Evolutionary conservation across 2,329 filamentous ascomycete genomes (phyloP), one percentile per base, ranked within the genome.

Genomic region (Colletotrichum scovillei): DNA sequence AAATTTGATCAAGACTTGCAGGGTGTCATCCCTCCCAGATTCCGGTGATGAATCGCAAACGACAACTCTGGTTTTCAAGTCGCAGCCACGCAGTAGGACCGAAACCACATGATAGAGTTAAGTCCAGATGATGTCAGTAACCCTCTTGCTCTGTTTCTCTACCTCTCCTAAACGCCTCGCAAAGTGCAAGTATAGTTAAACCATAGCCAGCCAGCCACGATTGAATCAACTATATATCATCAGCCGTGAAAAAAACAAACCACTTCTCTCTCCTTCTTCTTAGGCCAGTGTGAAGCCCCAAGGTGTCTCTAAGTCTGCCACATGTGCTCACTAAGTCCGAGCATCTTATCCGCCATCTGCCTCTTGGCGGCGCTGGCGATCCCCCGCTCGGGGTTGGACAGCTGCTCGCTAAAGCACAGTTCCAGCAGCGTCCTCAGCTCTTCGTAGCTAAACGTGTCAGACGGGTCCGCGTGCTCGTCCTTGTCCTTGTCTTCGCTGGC

Each of bases 321-420:
- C 89, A 93, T 91, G 77, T 91, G 87, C 85, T 95, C 93, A 78
- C 91, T 93, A 77, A 95, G 84, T 77, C 89, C 89, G 73, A 93
- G 82, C 78, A 94, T 81, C 84, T 92, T 92, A 78, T 94, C 92
- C 69, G 90, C 92, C 88, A 95, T 88, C 79, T 89, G 88, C 79
- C 93, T 87, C 85, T 90, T 91, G 3, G 93, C 93, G 72, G 90
- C 89, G 26, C 90, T 87, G 57, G 88, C 89, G 69, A 94, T 89
- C 38, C 93, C 92, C 76, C 93, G 85, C 82, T 93, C 90, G 63
- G 91, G 88, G 76, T 92, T 91, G 7, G 88, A 88, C 75, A 94
- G 80, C 78, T 88, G 88, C 82, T 93, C 92, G 77, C 91, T 93
- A 78, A 91, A 93, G 81, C 88, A 93, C 67, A 94, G 83, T 84